phyloP scores from a whole-genome alignment of 805 yeast species.

The Candida endomychidarum region DNA sequence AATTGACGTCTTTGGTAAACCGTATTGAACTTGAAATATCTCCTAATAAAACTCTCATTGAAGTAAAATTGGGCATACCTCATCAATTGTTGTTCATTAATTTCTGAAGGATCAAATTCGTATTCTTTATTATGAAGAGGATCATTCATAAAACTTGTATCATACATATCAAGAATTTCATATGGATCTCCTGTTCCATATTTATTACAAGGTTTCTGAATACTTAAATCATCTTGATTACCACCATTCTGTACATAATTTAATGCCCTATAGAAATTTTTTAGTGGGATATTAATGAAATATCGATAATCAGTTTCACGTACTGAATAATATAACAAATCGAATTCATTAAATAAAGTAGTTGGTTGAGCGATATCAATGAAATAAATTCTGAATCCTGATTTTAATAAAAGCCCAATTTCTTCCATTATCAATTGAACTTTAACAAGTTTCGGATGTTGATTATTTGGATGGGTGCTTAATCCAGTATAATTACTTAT shows the following conservation, averaged over 20 bases:
- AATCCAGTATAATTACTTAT: slow-evolving; percentile 1
- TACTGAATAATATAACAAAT: slow-evolving; percentile 41
- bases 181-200: slow-evolving; percentile 31
- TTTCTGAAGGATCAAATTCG: neutral
- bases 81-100: slow-evolving; percentile 20
- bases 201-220: slow-evolving; percentile 15
- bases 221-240: slow-evolving; percentile 16
- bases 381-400: slow-evolving; percentile 48
- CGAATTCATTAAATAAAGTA: slow-evolving; percentile 40
- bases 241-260: slow-evolving; percentile 35
- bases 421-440: slow-evolving; percentile 55
- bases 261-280: slow-evolving; percentile 48
- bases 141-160: slow-evolving; percentile 17
- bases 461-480: slow-evolving; percentile 6
- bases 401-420: slow-evolving; percentile 52
- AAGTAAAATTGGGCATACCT: slow-evolving; percentile 37
- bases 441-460: slow-evolving; percentile 17
- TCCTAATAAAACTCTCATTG: slow-evolving; percentile 27
- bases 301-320: slow-evolving; percentile 41
- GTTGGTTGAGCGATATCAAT: slow-evolving; percentile 46
- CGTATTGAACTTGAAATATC: slow-evolving; percentile 41
- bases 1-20: slow-evolving; percentile 43
- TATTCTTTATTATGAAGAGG: slow-evolving; percentile 11
- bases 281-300: slow-evolving; percentile 47
- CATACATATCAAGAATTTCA: slow-evolving; percentile 21